These are phyloP conservation scores for Torrubiellomyces zombiae DNA, from an alignment of 2,329 filamentous ascomycete genomes.

Conservation along the genomic window DNA sequence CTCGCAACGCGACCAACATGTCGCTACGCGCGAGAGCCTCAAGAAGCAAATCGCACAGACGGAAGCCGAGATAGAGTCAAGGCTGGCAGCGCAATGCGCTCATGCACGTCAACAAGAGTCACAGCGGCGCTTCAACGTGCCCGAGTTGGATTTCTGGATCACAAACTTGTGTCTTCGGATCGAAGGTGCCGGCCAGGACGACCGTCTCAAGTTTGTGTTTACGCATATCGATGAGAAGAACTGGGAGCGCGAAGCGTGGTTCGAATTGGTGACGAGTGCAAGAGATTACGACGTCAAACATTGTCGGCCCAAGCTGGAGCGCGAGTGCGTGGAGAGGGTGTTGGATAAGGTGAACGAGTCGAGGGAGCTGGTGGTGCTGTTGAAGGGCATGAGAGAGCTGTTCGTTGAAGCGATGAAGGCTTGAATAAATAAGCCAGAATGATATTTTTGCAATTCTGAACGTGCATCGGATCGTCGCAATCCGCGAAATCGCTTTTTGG, in stretches of 20 bases:
- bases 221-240: constrained; percentile 73
- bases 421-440: constrained; percentile 11
- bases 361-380: constrained; percentile 50
- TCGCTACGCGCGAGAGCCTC: constrained; percentile 37
- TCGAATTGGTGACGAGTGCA: constrained; percentile 69
- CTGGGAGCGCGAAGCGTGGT: constrained; percentile 82
- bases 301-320: constrained; percentile 66
- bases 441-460: background rate
- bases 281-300: constrained; percentile 75
- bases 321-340: constrained; percentile 60
- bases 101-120: constrained; percentile 62
- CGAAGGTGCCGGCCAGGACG: constrained; percentile 71
- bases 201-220: constrained; percentile 80
- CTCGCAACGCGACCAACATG: constrained; percentile 43
- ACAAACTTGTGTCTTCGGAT: constrained; percentile 77
- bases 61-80: constrained; percentile 52
- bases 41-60: constrained; percentile 47
- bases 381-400: constrained; percentile 70
- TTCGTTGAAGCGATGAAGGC: constrained; percentile 52
- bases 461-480: too few species aligned
- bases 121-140: constrained; percentile 76
- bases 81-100: constrained; percentile 53
- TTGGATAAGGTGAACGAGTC: constrained; percentile 69
- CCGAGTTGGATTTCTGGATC: constrained; percentile 93
- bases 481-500: too few species aligned